Percentiles rank a stretch among this genome's conserved stretches.
Conservation (phyloP, 2,329 filamentous ascomycete genomes). For the Hypoxylon sp. region DNA sequence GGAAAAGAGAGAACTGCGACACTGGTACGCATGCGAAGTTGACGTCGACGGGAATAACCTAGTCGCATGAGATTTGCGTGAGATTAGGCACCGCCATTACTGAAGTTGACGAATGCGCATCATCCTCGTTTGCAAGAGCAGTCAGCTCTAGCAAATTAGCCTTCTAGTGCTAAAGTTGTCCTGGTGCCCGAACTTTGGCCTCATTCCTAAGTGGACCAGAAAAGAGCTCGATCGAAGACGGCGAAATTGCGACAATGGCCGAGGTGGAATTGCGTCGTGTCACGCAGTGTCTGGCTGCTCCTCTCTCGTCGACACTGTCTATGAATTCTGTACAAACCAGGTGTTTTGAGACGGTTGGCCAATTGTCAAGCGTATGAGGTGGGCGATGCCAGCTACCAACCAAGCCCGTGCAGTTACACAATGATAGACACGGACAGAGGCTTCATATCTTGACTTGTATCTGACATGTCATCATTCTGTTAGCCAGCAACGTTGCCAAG, state of each 20-base stretch:
- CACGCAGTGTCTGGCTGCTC: slow-evolving; percentile 34
- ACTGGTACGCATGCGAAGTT: slow-evolving; percentile 28
- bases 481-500: slow-evolving; percentile 40
- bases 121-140: slow-evolving; percentile 26
- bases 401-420: slow-evolving; percentile 23
- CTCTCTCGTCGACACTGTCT: slow-evolving; percentile 22
- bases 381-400: slow-evolving; percentile 33
- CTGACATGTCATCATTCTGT: slow-evolving; percentile 44
- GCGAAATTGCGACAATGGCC: slow-evolving; percentile 25
- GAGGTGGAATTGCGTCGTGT: slow-evolving; percentile 35
- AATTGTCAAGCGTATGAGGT: slow-evolving; percentile 34
- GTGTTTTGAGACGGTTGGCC: slow-evolving; percentile 33
- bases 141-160: slow-evolving; percentile 19
- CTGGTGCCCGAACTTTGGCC: slow-evolving; percentile 32
- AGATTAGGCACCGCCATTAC: slow-evolving; percentile 32
- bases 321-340: slow-evolving; percentile 33
- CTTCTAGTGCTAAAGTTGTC: slow-evolving; percentile 14
- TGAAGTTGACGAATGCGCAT: slow-evolving; percentile 15
- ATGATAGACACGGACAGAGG: slow-evolving; percentile 20
- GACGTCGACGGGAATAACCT: slow-evolving; percentile 31
- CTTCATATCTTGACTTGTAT: slow-evolving; percentile 35
- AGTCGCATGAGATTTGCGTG: slow-evolving; percentile 29
- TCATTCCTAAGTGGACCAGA: slow-evolving; percentile 25
- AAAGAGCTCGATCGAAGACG: slow-evolving; percentile 18
- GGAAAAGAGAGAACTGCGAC: slow-evolving; percentile 29